Percentiles rank a stretch among this genome's conserved stretches.
Evolutionary conservation across 768 basidiomycete species (phyloP).

Genomic region (Lentinula lateritia): DNA sequence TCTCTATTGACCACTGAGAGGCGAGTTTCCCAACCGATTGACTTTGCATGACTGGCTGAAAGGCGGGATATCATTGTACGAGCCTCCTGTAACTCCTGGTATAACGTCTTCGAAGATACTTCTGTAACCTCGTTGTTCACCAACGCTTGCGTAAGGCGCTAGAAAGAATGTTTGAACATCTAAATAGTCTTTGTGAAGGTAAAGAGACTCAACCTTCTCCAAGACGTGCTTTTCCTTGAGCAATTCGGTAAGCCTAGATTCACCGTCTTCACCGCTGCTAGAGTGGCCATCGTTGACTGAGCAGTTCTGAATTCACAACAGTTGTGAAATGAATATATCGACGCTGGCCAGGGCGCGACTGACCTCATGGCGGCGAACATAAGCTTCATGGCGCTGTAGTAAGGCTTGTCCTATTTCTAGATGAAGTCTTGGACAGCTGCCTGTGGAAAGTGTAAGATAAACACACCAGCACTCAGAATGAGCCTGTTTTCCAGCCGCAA

Average conservation of each 20-base stretch:
- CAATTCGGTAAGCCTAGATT: constrained; percentile 24
- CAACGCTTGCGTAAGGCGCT: constrained; percentile 77
- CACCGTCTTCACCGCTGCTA: constrained; percentile 23
- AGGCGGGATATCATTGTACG: constrained; percentile 61
- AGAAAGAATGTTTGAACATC: neutral
- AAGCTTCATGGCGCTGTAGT: constrained; percentile 80
- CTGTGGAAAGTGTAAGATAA: neutral
- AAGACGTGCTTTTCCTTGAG: constrained; percentile 55
- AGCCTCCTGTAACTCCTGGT: constrained; percentile 73
- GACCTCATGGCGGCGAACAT: constrained; percentile 69
- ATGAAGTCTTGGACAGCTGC: neutral
- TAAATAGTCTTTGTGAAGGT: neutral
- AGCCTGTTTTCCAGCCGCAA: constrained; percentile 71
- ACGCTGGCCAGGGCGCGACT: constrained; percentile 13
- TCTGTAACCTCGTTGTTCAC: constrained; percentile 81
- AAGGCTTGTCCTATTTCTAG: constrained; percentile 89
- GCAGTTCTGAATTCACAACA: constrained; percentile 1
- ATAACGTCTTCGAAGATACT: constrained; percentile 64
- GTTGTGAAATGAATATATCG: neutral
- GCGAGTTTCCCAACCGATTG: constrained; percentile 65
- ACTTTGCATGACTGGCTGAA: constrained; percentile 62
- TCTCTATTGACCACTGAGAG: constrained; percentile 64
- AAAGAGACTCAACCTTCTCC: constrained; percentile 44
- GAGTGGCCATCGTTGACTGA: constrained; percentile 15
- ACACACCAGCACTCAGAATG: constrained; percentile 81